phyloP scores from a whole-genome alignment of 1,284 basidiomycete genomes.

The Fomitiporia mediterranea region DNA sequence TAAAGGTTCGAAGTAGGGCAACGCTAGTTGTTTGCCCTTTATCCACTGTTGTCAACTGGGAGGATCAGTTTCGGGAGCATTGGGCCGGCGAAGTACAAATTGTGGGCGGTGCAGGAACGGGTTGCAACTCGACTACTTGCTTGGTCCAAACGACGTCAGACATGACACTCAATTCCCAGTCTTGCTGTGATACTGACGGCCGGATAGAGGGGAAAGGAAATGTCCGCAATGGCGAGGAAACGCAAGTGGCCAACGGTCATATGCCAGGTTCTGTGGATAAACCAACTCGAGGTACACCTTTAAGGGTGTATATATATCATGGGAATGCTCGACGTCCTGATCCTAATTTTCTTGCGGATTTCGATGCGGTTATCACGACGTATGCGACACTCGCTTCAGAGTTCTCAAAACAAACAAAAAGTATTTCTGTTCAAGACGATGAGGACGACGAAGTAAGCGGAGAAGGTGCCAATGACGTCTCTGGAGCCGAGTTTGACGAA shows the following conservation, averaged over 20 bases:
- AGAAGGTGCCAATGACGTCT: conserved; percentile 51
- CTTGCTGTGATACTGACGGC: not conserved
- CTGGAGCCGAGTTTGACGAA: conserved; percentile 63
- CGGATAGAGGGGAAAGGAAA: not conserved
- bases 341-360: conserved; percentile 80
- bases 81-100: conserved; percentile 83
- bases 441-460: conserved; percentile 65
- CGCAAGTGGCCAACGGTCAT: not conserved
- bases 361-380: conserved; percentile 97
- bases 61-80: conserved; percentile 96
- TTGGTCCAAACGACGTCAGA: not conserved
- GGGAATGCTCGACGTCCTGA: conserved; percentile 87
- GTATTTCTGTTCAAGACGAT: conserved; percentile 50
- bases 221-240: not conserved
- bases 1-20: conserved; percentile 79
- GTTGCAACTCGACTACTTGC: conserved; percentile 25
- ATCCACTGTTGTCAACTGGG: conserved; percentile 97
- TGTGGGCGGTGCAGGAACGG: conserved; percentile 63
- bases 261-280: conserved; percentile 22
- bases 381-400: conserved; percentile 95
- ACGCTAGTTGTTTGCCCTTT: conserved; percentile 97
- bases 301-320: conserved; percentile 94
- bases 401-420: conserved; percentile 84
- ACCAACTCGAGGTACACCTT: conserved; percentile 43
- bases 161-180: not conserved